Evolutionary conservation across 108 stramenopile species (phyloP).

Genomic region (Discostella stelligeroides): DNA sequence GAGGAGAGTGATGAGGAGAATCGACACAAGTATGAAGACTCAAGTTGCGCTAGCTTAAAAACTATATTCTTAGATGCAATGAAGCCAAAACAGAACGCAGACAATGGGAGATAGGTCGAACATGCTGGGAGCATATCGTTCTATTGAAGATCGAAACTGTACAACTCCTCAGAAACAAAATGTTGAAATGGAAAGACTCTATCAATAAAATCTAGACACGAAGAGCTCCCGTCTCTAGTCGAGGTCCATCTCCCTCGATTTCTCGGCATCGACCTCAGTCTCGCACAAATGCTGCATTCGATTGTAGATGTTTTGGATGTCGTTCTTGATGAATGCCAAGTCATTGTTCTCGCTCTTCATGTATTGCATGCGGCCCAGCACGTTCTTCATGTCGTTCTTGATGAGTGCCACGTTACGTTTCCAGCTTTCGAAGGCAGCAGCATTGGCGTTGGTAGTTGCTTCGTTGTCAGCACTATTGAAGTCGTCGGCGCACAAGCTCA

Average conservation of each 20-base stretch:
- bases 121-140: neutral
- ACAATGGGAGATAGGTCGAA: neutral
- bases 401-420: too few species aligned
- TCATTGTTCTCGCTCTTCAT: too few species aligned
- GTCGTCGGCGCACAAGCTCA: neutral
- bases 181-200: neutral
- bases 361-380: too few species aligned
- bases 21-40: slow-evolving; percentile 52
- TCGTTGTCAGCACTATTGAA: neutral
- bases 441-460: neutral
- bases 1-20: slow-evolving; percentile 57
- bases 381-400: too few species aligned
- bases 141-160: neutral
- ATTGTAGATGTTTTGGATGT: neutral
- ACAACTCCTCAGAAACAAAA: neutral
- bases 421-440: neutral
- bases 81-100: slow-evolving; percentile 17
- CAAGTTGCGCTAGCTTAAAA: slow-evolving; percentile 37
- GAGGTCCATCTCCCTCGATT: too few species aligned
- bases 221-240: too few species aligned
- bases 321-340: neutral
- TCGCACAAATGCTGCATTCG: neutral
- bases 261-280: neutral
- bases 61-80: slow-evolving; percentile 42
- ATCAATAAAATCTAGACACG: too few species aligned